Evolutionary conservation across 352 stramenopile species (phyloP).

Genomic region (Aphanomyces cochlioides): DNA sequence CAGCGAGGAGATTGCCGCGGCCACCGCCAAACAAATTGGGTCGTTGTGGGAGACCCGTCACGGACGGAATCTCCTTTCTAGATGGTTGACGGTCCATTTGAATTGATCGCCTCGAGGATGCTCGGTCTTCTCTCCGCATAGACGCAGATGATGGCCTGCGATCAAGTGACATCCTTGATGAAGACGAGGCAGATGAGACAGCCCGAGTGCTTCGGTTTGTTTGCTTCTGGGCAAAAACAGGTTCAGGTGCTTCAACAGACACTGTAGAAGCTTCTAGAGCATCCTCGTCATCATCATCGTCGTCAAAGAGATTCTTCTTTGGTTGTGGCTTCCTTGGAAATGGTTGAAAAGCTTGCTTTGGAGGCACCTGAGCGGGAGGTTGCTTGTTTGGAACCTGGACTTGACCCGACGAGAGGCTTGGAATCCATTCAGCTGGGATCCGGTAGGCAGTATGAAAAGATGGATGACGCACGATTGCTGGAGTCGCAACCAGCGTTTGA

Average conservation of each 20-base stretch:
- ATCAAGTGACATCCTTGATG: background rate
- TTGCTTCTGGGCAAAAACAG: conserved; percentile 14
- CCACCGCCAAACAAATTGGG: conserved; percentile 63
- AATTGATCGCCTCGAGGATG: background rate
- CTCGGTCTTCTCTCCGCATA: background rate
- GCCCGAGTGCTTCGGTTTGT: no score
- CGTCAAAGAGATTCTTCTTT: conserved; percentile 7
- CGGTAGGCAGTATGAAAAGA: conserved; percentile 64
- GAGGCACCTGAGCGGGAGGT: background rate
- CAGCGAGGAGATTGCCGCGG: conserved; percentile 67
- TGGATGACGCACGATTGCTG: conserved; percentile 50
- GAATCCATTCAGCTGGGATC: conserved; percentile 32
- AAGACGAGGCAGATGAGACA: background rate
- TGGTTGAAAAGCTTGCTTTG: background rate
- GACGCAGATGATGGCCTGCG: background rate
- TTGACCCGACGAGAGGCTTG: background rate
- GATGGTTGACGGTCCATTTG: conserved; percentile 11
- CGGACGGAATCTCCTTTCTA: background rate
- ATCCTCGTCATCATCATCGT: conserved; percentile 15
- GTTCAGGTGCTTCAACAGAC: conserved; percentile 21
- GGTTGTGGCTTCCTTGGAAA: background rate
- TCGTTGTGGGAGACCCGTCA: conserved; percentile 47
- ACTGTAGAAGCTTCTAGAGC: background rate
- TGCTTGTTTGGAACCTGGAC: background rate
- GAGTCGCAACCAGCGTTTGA: conserved; percentile 51